Evolutionary conservation across 257 asterid species (phyloP).

Genomic region (Agastache rugosa): DNA sequence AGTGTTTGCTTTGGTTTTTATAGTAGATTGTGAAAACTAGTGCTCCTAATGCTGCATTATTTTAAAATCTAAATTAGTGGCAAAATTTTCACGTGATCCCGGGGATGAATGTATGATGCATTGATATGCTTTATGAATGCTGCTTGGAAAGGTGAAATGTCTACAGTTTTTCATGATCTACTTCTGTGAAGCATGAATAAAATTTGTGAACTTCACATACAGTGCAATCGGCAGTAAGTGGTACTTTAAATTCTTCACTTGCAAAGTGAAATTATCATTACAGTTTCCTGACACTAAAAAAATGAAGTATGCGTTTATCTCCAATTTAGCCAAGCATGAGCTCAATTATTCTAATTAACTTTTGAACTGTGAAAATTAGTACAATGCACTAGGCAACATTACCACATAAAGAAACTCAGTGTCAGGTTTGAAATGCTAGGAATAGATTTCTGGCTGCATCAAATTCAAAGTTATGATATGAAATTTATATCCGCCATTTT

Average conservation of each 20-base stretch:
- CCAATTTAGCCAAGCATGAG: not conserved
- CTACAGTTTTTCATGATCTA: not conserved
- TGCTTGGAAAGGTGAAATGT: not conserved
- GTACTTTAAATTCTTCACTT: not conserved
- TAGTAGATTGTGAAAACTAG: not conserved
- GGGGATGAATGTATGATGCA: not conserved
- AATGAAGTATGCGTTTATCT: not conserved
- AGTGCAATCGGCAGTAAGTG: too few relatives aligned
- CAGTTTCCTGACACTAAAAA: not conserved
- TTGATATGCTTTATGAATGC: not conserved
- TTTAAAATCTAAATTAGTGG: not conserved
- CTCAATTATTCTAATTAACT: not conserved
- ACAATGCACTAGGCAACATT: not conserved
- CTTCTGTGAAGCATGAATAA: not conserved
- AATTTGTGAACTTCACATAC: too few relatives aligned
- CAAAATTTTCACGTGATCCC: not conserved
- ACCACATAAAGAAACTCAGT: constrained; percentile 9
- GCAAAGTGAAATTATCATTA: not conserved
- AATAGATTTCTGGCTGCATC: not conserved
- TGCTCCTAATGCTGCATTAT: not conserved
- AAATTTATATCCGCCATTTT: too few relatives aligned
- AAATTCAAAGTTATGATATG: not conserved
- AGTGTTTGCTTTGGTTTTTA: not conserved
- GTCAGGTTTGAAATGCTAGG: not conserved
- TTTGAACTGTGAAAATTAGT: not conserved